Conservation (phyloP, 129 eudicot genomes). For the Helichrysum umbraculigerum region DNA sequence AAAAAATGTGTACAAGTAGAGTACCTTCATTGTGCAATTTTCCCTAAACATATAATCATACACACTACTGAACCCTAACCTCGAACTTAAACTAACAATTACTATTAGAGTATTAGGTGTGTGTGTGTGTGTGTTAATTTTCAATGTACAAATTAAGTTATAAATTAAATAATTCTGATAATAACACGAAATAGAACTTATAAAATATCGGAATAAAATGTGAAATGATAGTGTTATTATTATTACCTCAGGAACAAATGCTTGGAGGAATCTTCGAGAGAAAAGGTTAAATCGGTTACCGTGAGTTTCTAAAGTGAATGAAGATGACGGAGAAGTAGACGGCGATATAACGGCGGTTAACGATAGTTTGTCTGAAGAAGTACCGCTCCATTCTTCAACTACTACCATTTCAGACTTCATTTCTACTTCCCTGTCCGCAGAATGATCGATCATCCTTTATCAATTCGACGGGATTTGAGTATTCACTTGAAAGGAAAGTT, state of each 20-base stretch:
- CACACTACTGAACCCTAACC: neutral
- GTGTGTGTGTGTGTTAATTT: neutral
- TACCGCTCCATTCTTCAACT: slow-evolving; percentile 86
- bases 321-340: slow-evolving; percentile 37
- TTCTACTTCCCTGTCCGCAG: slow-evolving; percentile 35
- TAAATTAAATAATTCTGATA: too few relatives aligned
- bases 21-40: neutral
- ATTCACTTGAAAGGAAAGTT: neutral
- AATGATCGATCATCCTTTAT: neutral
- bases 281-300: slow-evolving; percentile 59
- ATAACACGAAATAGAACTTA: neutral
- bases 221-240: neutral
- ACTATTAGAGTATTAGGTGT: neutral
- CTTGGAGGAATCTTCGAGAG: slow-evolving; percentile 61
- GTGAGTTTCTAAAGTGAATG: slow-evolving; percentile 38
- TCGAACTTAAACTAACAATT: slow-evolving; percentile 4
- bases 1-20: neutral
- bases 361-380: slow-evolving; percentile 61
- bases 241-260: slow-evolving; percentile 90
- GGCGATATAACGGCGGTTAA: slow-evolving; percentile 67
- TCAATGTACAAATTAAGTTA: neutral
- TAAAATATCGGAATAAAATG: neutral
- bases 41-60: slow-evolving; percentile 6
- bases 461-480: neutral
- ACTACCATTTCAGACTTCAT: slow-evolving; percentile 32